Evolutionary conservation across 2,329 filamentous ascomycete species (phyloP), one percentile per base, ranked within the genome.

Genomic region (Passalora sequoiae): DNA sequence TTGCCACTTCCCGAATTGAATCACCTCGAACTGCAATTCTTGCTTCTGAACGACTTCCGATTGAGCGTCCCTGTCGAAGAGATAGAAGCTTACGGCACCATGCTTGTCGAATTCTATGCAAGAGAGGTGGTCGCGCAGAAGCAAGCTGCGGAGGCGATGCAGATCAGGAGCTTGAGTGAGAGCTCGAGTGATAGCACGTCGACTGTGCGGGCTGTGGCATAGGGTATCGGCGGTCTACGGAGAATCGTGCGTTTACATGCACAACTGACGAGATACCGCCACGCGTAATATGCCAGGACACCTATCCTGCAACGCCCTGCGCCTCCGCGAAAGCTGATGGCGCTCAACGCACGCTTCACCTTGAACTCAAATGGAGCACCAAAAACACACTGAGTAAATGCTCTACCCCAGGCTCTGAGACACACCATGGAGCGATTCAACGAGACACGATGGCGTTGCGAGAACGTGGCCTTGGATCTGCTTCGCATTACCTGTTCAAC

Each of bases 51-150:
- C 67, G 92, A 97, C 64, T 98, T 98, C 65, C 82, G 91, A 46
- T 81, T 98, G 12, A 87, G 88, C 2, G 84, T 98, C 7, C 85
- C 91, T 0, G 84, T 97, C 10, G 92, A 97, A 69, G 91, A 97
- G 60, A 78, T 98, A 46, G 92, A 98, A 66, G 88, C 89, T 0
- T 98, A 98, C 59, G 92, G 89, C 4, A 98, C 92, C 1, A 97
- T 97, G 91, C 74, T 98, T 9, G 92, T 98, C 12, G 91, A 97
- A 61, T 98, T 97, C 61, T 98, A 97, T 61, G 91, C 89, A 0
- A 77, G 91, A 41, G 92, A 98, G 64, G 83, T 96, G 12, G 78
- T 95, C 19, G 73, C 79, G 19, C 81, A 84, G 57, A 71, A 73
- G 50, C 72, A 77, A 36, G 57, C 57, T n/a, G 53, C 54, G 5